These are phyloP conservation scores for Candida tibetensis DNA, from an alignment of 805 yeast species.

Conservation along the genomic window DNA sequence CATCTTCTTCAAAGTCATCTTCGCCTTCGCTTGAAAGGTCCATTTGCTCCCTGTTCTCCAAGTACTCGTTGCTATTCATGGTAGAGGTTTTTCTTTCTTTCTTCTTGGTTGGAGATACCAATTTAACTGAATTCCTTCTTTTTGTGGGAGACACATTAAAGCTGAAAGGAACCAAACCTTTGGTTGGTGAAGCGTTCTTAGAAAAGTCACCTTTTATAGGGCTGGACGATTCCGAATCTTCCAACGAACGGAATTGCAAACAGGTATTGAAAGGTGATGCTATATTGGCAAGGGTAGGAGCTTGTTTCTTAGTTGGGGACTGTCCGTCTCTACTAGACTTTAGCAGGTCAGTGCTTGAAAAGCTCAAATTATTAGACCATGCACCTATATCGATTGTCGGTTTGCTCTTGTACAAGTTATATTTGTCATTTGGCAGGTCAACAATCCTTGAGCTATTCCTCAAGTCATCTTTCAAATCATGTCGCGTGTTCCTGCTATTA, in stretches of 20 bases:
- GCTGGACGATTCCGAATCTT: neutral
- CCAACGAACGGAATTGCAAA: too few species aligned
- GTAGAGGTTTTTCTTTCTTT: too few species aligned
- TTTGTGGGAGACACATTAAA: neutral
- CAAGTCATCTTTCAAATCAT: neutral
- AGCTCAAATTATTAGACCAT: neutral
- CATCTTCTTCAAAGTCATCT: neutral
- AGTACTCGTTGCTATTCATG: too few species aligned
- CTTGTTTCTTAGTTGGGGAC: neutral
- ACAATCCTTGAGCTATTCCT: too few species aligned
- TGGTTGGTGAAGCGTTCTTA: constrained; percentile 4
- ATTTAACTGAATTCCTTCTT: too few species aligned
- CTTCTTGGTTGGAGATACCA: neutral
- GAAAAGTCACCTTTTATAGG: constrained; percentile 1
- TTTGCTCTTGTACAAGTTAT: too few species aligned
- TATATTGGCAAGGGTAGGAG: neutral
- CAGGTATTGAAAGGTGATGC: too few species aligned
- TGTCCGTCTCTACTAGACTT: neutral
- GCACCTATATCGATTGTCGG: too few species aligned
- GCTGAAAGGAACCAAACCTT: neutral
- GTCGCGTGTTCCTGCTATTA: neutral
- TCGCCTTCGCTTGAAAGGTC: too few species aligned
- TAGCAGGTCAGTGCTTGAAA: neutral
- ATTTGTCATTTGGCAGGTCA: too few species aligned
- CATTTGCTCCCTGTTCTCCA: too few species aligned